Evolutionary conservation across 1,284 basidiomycete species (phyloP), one percentile per base, ranked within the genome.

Genomic region (Cystobasidiaceae sp.): DNA sequence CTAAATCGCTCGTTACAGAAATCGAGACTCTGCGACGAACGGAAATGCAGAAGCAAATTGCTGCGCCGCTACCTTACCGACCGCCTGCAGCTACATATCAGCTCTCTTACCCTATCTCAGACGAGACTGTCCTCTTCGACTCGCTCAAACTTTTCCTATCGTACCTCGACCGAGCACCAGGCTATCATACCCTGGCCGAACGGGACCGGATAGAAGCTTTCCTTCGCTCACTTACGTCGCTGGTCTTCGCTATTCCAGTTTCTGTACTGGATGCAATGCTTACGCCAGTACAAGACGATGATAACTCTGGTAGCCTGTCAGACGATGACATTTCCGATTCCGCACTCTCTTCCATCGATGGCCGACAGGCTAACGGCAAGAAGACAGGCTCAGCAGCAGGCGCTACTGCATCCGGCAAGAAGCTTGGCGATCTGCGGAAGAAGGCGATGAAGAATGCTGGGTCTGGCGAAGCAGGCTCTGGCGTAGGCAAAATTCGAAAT

Each of bases 121-220:
- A 97, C 76, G 83, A 83, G 27, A 82, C 83, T 19, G 88, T 94
- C 49, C 78, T 98, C 72, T 86, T 89, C 69, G 94, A 98, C 75
- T 83, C 87, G 13, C 82, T 96, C 75, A 93, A 92, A 81, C 82
- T 98, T 75, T 84, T 93, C 63, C 88, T 90, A 75, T 86, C 87
- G 43, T 97, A 90, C 80, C 82, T 97, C 71, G 93, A 97, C 73
- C 89, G 89, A 71, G 86, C 87, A 52, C 70, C 70, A 11, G 84
- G 84, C 70, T 83, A 82, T 64, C 89, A 92, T 75, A 86, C 85
- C 68, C 78, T 82, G 6, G 80, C 82, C 60, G 94, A 97, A 78
- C 85, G 91, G 52, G 84, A 89, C 61, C 82, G 84, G 50, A 86
- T 97, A 60, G 93, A 97, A 76, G 81, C 82, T 48, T 93, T 94